Conservation (phyloP, 1,284 basidiomycete genomes). For the Naganishia albida region DNA sequence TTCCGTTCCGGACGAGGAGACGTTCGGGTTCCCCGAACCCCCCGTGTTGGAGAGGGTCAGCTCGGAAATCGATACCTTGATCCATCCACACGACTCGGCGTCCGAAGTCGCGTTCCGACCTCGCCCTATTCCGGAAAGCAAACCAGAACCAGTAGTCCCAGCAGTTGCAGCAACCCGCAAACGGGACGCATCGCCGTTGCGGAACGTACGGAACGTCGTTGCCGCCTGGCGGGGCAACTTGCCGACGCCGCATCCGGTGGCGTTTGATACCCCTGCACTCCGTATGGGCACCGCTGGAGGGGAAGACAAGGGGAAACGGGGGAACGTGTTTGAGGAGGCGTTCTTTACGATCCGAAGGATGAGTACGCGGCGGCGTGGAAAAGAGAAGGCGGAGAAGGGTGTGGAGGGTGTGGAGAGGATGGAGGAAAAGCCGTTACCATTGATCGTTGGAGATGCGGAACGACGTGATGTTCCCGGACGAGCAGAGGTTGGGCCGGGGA, state of each 20-base stretch:
- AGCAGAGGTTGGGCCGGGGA: conserved; percentile 6
- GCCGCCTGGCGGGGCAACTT: conserved; percentile 33
- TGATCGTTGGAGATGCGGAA: neutral
- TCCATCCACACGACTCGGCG: conserved; percentile 7
- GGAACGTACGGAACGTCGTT: conserved; percentile 33
- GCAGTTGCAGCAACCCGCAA: neutral
- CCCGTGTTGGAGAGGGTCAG: neutral
- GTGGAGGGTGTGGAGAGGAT: neutral
- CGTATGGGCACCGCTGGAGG: neutral
- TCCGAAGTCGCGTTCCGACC: neutral
- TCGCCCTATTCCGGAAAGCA: neutral
- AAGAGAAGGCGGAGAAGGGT: neutral
- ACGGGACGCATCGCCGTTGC: conserved; percentile 26
- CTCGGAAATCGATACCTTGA: conserved; percentile 2
- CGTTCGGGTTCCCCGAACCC: neutral
- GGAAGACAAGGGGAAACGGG: neutral
- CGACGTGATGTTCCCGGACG: neutral
- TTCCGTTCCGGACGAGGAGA: neutral
- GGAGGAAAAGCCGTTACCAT: conserved; percentile 25
- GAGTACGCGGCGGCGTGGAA: conserved; percentile 26
- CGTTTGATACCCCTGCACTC: conserved; percentile 8
- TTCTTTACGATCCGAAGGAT: conserved; percentile 34
- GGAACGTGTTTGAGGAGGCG: conserved; percentile 30
- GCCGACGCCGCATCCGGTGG: neutral
- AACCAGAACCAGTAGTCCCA: neutral